Percentiles rank a stretch among this genome's conserved stretches.
Conservation (phyloP, 768 basidiomycete genomes). For the Agaricus blazei region DNA sequence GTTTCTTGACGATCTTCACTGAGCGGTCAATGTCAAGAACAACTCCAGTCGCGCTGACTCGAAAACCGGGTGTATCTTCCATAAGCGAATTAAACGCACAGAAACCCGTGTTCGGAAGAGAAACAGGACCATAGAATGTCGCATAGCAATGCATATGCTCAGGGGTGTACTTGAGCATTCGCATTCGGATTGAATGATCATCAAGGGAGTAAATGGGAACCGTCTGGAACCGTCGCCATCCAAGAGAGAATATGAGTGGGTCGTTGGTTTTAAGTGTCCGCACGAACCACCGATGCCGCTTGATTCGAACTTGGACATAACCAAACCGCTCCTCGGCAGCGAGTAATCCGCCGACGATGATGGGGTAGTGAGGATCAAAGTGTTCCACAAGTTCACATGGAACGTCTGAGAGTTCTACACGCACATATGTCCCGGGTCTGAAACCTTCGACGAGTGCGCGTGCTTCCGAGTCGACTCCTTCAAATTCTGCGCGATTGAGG, state of each 20-base stretch:
- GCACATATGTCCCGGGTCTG: conserved; percentile 87
- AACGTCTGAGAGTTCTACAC: conserved; percentile 79
- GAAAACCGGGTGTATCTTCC: conserved; percentile 67
- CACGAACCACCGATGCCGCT: conserved; percentile 91
- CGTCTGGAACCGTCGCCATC: conserved; percentile 95
- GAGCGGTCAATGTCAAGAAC: conserved; percentile 91
- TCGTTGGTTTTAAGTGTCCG: conserved; percentile 95
- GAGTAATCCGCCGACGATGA: conserved; percentile 88
- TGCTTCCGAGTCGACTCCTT: conserved; percentile 66
- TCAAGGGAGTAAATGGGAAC: conserved; percentile 95
- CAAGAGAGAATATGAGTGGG: conserved; percentile 93
- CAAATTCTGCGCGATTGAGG: conserved; percentile 84
- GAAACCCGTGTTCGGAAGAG: conserved; percentile 92
- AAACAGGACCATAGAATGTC: conserved; percentile 92
- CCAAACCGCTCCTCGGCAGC: conserved; percentile 90
- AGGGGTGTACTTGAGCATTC: conserved; percentile 99
- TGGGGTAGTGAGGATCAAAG: conserved; percentile 88
- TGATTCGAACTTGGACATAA: conserved; percentile 91
- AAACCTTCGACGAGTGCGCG: conserved; percentile 87
- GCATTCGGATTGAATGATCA: conserved; percentile 97
- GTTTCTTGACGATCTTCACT: conserved; percentile 94
- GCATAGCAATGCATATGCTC: conserved; percentile 99
- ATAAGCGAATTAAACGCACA: conserved; percentile 91
- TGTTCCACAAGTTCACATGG: conserved; percentile 91
- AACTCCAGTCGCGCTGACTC: conserved; percentile 90